Percentiles rank a stretch among this genome's conserved stretches.
Evolutionary conservation across 345 rosid genomes (phyloP).

Genomic region (Schrenkiella parvula): DNA sequence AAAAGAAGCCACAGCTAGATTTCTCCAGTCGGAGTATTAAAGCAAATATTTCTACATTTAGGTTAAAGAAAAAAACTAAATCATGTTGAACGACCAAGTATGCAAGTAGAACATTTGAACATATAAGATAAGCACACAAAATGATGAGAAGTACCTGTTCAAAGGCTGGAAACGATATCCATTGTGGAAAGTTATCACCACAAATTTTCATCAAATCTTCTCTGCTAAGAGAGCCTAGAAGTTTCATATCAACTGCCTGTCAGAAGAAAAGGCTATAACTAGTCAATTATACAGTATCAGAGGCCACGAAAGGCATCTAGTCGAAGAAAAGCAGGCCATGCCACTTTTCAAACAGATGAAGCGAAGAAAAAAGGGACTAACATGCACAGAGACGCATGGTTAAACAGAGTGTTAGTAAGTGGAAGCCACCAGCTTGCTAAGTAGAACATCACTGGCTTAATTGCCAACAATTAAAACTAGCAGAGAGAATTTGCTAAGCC

Average conservation of each 20-base stretch:
- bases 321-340: not conserved
- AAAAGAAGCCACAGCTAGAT: not conserved
- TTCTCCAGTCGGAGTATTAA: not conserved
- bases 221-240: conserved; percentile 80
- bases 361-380: not conserved
- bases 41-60: not conserved
- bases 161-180: conserved; percentile 98
- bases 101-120: not conserved
- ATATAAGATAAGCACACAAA: not conserved
- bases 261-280: not conserved
- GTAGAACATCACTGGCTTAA: not conserved
- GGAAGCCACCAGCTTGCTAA: not conserved
- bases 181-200: conserved; percentile 91
- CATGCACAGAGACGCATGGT: not conserved
- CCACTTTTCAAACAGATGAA: not conserved
- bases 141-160: conserved; percentile 65
- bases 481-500: not conserved
- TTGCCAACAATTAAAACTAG: not conserved
- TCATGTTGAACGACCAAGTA: conserved; percentile 1
- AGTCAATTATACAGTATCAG: not conserved
- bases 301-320: not conserved
- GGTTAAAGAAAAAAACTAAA: not conserved
- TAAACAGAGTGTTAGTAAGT: not conserved
- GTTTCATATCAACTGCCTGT: conserved; percentile 93
- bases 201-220: conserved; percentile 95